Base-by-base conservation (phyloP, 306 rosid genomes). In the Cucumis melo region DNA sequence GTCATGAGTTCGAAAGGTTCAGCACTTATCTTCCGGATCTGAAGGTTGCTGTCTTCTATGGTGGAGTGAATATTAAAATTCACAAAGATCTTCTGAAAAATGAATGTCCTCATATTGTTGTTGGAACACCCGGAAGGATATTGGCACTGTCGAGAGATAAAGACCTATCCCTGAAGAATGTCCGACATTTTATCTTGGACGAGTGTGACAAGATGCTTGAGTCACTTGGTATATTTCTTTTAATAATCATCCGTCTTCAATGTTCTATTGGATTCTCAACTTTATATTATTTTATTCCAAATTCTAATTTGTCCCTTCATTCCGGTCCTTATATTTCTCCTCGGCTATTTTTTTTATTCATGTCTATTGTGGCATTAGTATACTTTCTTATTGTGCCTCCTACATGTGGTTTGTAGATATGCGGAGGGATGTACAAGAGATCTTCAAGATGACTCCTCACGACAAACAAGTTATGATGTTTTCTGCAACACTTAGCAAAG, bases 381-480 rank as follows among this genome's bases (percentile, higher is more conserved):
- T 59, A 20, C 58, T 55, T 55, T 55, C 75, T 84, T 15, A 84
- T 55, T 64, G 44, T 78, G 27, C 64, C 50, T 11, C 64, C n/a
- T 34, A 16, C 75, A 23, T 29, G 79, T 80, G 76, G 13, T 44
- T 20, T 85, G 85, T 86, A 95, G 99, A 95, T 87, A 95, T 95
- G 99, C 85, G 99, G 87, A 89, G 95, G 77, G 99, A 95, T 24
- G 99, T 95, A 79, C 99, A 95, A 80, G 93, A 95, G 81, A 95
- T 95, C 62, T 95, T 95, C 90, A 95, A 90, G 90, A 81, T 95
- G 98, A 95, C 99, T 32, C 99, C 99, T 73, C 99, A 95, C 23
- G 99, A 94, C 68, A 94, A 94, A 86, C 99, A 94, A 88, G 99
- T 94, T 44, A 94, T 94, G 99, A 94, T 94, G 99, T 94, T 94